Base-by-base conservation (phyloP, 805 yeast species). In the Scheffersomyces stipitis region DNA sequence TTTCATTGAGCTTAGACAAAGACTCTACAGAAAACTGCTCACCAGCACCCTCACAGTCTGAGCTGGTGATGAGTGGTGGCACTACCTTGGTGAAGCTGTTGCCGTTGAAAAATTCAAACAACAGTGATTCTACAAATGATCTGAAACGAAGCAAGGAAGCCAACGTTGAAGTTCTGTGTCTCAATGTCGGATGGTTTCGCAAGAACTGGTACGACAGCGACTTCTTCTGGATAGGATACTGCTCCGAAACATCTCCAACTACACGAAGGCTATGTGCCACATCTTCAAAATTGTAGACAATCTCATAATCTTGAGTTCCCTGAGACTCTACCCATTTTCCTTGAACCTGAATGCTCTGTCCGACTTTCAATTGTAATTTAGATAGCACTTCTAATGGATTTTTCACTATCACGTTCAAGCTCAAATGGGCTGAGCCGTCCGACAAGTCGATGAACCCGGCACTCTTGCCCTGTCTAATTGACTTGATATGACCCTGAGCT, bases 31-130 rank as follows among this genome's bases (percentile, higher is more conserved):
- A 65, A 47, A 93, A 93, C 43, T 86, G 76, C 55, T 93, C 98
- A 4, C 98, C 98, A 3, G 96, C 97, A 13, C 99, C 98, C 64
- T 93, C 99, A 56, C 98, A 91, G 58, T 93, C 99, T 1, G 95
- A 79, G 8, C 86, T 71, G 0, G 99, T 93, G 15, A 91, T 64
- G 9, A 91, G 50, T 5, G 99, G 99, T 3, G 98, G 95, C 17
- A 81, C 70, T 0, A 86, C 88, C 63, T 87, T 90, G 10, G 71
- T 62, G 46, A 86, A 88, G 10, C 74, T 74, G 14, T 72, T 49
- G 0, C 52, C 37, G 14, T 68, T 62, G 56, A 87, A 86, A 48
- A 77, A 86, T 3, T 64, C 64, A 28, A 71, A 61, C 5, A 89
- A 48, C 20, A 67, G 58, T 1, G 64, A 45, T 46, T 87, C 88